Conservation (phyloP, 306 rosid species). For the Vigna nakashimae region DNA sequence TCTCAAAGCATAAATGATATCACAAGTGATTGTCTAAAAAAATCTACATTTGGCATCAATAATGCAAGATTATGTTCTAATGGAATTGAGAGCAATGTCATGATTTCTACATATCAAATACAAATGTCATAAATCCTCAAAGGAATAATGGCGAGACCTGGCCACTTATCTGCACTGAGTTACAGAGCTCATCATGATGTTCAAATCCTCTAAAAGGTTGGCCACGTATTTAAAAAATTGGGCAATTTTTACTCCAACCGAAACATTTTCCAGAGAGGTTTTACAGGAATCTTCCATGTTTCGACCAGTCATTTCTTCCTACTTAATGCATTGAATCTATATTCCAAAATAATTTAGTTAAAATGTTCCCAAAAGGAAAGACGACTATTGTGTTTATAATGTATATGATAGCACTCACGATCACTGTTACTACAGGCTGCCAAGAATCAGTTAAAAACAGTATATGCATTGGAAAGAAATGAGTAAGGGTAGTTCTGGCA, state of each 20-base stretch:
- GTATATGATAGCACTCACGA: conserved; percentile 6
- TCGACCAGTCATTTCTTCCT: conserved; percentile 19
- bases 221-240: not conserved
- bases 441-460: conserved; percentile 9
- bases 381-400: not conserved
- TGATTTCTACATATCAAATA: not conserved
- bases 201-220: not conserved
- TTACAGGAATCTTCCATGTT: conserved; percentile 22
- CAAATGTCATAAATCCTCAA: not conserved
- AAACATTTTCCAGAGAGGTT: conserved; percentile 14
- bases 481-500: conserved; percentile 15
- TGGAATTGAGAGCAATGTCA: conserved; percentile 3
- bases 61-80: conserved; percentile 10
- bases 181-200: too few species aligned
- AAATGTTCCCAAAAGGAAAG: not conserved
- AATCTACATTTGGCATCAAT: conserved; percentile 11
- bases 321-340: conserved; percentile 18
- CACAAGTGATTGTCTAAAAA: conserved; percentile 16
- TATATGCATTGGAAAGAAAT: conserved; percentile 12
- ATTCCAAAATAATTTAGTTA: not conserved
- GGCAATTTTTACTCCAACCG: conserved; percentile 3
- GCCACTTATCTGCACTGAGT: too few species aligned
- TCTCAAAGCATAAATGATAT: not conserved
- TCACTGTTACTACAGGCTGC: conserved; percentile 1
- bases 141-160: too few species aligned